phyloP scores from a whole-genome alignment of 331 rosid species.

The Pyrus hybrid region DNA sequence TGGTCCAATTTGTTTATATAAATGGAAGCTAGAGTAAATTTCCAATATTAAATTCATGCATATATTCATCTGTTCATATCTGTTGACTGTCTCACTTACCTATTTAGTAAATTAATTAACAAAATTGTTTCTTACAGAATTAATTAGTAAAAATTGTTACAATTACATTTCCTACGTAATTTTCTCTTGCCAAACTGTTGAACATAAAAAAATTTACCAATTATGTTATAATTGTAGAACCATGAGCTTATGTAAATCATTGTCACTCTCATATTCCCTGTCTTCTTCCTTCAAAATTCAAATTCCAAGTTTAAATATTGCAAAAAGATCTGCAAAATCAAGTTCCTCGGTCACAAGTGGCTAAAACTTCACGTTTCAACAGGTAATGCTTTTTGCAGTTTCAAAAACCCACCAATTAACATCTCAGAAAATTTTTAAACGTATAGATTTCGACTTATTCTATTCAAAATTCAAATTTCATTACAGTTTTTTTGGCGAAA shows the following conservation, averaged over 20 bases:
- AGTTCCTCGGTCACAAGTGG: not conserved
- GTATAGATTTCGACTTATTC: not conserved
- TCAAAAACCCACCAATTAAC: not conserved
- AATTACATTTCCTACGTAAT: not conserved
- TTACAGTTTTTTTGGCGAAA: not conserved
- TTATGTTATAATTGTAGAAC: not conserved
- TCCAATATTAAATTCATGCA: not conserved
- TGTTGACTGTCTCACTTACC: not conserved
- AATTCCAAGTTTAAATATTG: not conserved
- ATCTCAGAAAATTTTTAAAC: not conserved
- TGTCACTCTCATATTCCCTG: not conserved
- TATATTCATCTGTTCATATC: not conserved
- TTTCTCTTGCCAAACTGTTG: not conserved
- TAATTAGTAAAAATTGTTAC: not conserved
- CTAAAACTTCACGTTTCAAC: not conserved
- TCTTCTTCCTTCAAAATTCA: not conserved
- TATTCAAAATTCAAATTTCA: constrained; percentile 5
- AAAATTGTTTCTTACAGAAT: not conserved
- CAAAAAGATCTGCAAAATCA: not conserved
- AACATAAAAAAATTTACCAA: not conserved
- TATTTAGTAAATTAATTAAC: not conserved
- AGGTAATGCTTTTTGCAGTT: not conserved
- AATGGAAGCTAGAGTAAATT: not conserved
- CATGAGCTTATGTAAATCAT: not conserved
- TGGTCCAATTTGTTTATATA: not conserved